Evolutionary conservation across 2,329 filamentous ascomycete species (phyloP), one percentile per base, ranked within the genome.

Genomic region (Phialophora verrucosa): DNA sequence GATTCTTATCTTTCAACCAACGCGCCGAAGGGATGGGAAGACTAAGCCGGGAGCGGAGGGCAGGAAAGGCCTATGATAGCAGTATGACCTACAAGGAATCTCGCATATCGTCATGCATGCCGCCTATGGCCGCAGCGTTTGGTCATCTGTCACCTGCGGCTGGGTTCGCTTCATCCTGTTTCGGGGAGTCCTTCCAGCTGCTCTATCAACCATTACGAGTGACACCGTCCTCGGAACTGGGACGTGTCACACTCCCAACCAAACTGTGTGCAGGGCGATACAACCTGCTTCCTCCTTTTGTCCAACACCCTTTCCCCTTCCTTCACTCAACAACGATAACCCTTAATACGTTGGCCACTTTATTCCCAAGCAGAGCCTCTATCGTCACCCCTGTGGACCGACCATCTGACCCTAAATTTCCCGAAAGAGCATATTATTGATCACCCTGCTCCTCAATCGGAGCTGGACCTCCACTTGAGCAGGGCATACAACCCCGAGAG

Each of bases 391-490:
- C 47, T 32, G 44, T 29, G 6, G 49, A 51, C 49, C 49, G 49
- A 27, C 20, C 49, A 51, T 47, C 51, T 54, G 59, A 44, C 47
- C 49, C 50, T 61, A 51, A n/a, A 32, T 61, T 61, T 11, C 47
- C 59, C 29, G 59, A 61, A 38, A 61, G 59, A 61, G 49, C 47
- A 61, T 44, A 27, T 49, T 42, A 3, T 54, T 38, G 50, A 53
- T 42, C 59, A 32, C 47, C 44, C 47, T 38, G 47, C 62, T 66
- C 67, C 67, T 65, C 44, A 31, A 65, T 60, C 62, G 62, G 64
- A 67, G 61, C 64, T 59, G 58, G 64, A 51, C 57, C 58, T 69
- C 64, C 64, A 65, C 62, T 38, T 38, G 44, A 53, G 1, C 49
- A 62, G 7, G 23, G 38, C 38, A 32, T 60, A 59, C 47, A 58